Evolutionary conservation across 208 protist species (phyloP).

Genomic region (Trypanosoma brucei): DNA sequence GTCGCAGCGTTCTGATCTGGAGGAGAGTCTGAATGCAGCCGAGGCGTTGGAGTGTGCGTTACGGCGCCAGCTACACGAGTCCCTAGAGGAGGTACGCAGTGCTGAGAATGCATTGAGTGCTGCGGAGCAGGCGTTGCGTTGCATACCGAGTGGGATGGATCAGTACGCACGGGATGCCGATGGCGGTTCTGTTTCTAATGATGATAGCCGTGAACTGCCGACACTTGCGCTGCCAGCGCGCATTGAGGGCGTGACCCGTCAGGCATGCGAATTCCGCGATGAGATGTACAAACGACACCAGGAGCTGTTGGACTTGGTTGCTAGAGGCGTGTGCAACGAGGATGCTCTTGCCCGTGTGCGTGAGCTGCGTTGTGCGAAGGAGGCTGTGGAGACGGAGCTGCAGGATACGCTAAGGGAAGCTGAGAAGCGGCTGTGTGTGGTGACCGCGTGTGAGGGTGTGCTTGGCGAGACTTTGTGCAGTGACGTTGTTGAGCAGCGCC

Average conservation of each 20-base stretch:
- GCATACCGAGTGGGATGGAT: neutral
- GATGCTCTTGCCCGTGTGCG: neutral
- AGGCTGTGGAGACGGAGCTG: slow-evolving; percentile 1
- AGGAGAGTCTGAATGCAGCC: neutral
- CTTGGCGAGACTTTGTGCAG: neutral
- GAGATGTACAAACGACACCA: neutral
- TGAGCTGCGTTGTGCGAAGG: slow-evolving; percentile 2
- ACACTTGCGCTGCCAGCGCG: neutral
- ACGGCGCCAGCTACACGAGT: neutral
- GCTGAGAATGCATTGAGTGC: neutral
- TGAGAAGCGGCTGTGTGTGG: slow-evolving; percentile 2
- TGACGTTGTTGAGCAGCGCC: neutral
- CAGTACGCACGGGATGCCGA: neutral
- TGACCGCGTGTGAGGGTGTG: neutral
- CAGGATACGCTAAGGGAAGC: neutral
- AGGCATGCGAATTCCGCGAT: neutral
- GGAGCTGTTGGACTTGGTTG: neutral
- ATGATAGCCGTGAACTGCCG: neutral
- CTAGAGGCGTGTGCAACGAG: neutral
- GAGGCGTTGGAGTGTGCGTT: neutral
- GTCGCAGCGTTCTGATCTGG: neutral
- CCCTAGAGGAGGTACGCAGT: neutral
- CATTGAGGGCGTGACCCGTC: neutral
- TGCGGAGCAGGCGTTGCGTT: neutral
- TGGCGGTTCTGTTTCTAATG: neutral